These are phyloP conservation scores for Fomitopsis palustris DNA, from an alignment of 1,284 basidiomycete genomes.

Conservation along the genomic window DNA sequence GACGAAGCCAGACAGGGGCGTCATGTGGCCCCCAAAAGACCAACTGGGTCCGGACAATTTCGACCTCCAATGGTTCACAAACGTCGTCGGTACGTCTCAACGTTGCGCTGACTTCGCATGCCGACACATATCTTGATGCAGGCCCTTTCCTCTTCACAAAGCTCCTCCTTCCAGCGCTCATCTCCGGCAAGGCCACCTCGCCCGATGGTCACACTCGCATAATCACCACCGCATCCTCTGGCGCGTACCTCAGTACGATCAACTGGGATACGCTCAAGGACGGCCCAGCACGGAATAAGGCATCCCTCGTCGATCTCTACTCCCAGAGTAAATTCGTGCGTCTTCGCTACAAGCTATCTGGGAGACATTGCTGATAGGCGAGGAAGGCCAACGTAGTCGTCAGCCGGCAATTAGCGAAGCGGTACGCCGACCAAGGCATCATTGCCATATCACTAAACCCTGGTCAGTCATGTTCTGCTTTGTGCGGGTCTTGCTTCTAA, in stretches of 20 bases:
- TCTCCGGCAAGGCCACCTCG: conserved; percentile 14
- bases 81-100: conserved; percentile 7
- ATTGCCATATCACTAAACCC: conserved; percentile 36
- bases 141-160: conserved; percentile 19
- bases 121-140: background rate
- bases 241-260: conserved; percentile 10
- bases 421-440: conserved; percentile 30
- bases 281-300: conserved; percentile 15
- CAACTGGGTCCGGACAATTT: conserved; percentile 8
- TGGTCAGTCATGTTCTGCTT: conserved; percentile 17
- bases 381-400: conserved; percentile 27
- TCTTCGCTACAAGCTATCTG: background rate
- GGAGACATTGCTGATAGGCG: background rate
- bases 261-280: conserved; percentile 21
- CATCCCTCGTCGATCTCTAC: conserved; percentile 31
- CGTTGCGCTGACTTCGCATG: background rate
- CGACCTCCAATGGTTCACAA: conserved; percentile 10
- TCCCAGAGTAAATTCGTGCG: conserved; percentile 40
- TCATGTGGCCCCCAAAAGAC: conserved; percentile 6
- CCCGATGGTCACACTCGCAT: conserved; percentile 17
- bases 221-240: conserved; percentile 16
- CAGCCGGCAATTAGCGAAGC: conserved; percentile 30
- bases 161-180: conserved; percentile 20
- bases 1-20: conserved; percentile 1
- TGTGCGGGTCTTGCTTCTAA: background rate